Conservation (phyloP, 2,329 filamentous ascomycete species). For the Sclerotinia spermophila region DNA sequence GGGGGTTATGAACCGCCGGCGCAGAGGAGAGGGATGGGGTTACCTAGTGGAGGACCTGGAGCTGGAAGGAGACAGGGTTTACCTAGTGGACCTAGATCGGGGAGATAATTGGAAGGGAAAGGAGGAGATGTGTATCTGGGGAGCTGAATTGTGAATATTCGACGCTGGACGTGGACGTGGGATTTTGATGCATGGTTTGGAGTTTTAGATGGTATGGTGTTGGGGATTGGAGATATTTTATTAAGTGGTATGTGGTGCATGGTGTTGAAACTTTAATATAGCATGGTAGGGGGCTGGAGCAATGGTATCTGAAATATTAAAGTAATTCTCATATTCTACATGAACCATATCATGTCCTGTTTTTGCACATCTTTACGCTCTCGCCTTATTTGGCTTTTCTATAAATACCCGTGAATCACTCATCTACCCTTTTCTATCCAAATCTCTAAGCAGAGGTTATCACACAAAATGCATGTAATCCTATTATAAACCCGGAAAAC, state of each 20-base stretch:
- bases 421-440: background rate
- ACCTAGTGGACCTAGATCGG: slow-evolving; percentile 7
- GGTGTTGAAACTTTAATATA: slow-evolving; percentile 2
- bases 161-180: slow-evolving; percentile 3
- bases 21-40: background rate
- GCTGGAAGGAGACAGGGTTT: slow-evolving; percentile 5
- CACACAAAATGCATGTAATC: fast-evolving
- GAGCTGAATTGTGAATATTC: background rate
- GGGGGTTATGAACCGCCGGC: slow-evolving; percentile 33
- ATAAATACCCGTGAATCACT: background rate
- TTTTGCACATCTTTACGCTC: background rate
- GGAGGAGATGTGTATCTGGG: background rate
- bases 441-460: background rate
- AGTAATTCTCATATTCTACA: background rate
- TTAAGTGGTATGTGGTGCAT: background rate
- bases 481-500: background rate
- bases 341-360: background rate
- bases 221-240: background rate
- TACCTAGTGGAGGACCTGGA: slow-evolving; percentile 12
- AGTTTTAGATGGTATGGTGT: slow-evolving; percentile 6
- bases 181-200: background rate
- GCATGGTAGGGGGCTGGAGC: background rate
- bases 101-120: background rate
- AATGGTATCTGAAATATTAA: background rate
- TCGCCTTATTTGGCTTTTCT: background rate